phyloP scores from a whole-genome alignment of 1,284 basidiomycete genomes.

The Erythrobasidium hasegawianum region DNA sequence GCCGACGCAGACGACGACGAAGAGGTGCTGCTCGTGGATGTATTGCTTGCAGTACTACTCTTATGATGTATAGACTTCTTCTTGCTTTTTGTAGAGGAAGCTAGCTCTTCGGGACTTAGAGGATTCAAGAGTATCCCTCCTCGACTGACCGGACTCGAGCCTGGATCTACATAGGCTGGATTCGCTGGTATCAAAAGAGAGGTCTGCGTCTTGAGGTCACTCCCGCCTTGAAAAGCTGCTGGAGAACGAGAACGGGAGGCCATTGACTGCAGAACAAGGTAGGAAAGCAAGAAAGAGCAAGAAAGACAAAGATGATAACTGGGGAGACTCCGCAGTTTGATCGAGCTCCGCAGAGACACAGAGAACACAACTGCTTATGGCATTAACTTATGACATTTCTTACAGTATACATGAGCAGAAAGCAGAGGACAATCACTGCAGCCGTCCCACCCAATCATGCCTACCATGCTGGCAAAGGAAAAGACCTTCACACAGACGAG shows the following conservation, averaged over 20 bases:
- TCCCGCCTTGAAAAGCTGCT: no score
- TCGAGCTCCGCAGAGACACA: no score
- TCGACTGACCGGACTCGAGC: slow-evolving; percentile 2
- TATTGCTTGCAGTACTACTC: slow-evolving; percentile 1
- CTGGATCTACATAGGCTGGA: slow-evolving; percentile 24
- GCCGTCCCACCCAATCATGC: no score
- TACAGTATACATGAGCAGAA: no score
- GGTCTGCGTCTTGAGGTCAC: not conserved
- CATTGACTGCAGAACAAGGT: no score
- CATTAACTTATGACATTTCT: no score
- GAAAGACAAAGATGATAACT: not conserved
- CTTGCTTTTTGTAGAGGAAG: not conserved
- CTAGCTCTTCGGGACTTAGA: not conserved
- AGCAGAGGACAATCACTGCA: no score
- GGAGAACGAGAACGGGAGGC: no score
- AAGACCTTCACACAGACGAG: no score
- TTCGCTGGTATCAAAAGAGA: slow-evolving; percentile 23
- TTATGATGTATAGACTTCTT: not conserved
- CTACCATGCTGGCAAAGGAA: no score
- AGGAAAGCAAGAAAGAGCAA: not conserved
- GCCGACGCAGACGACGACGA: not conserved
- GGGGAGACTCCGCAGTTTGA: no score
- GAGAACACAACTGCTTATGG: no score
- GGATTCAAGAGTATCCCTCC: slow-evolving; percentile 32
- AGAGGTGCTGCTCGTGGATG: not conserved